Evolutionary conservation across 495 filamentous ascomycete species (phyloP).

Genomic region (Astrocystis sublimbata): DNA sequence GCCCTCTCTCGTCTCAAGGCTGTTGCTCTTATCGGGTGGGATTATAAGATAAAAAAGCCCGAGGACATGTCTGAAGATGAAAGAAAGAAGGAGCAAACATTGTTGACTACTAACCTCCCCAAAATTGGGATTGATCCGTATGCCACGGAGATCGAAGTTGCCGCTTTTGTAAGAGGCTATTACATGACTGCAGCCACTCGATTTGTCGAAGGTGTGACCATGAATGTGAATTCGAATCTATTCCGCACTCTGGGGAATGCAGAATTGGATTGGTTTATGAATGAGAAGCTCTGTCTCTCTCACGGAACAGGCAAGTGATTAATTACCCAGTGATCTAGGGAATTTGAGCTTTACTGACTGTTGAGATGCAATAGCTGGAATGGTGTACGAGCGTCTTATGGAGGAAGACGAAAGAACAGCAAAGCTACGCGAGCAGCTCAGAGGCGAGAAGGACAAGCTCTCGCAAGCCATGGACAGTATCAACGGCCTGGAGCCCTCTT

Average conservation of each 20-base stretch:
- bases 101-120: constrained; percentile 30
- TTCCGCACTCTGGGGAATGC: constrained; percentile 37
- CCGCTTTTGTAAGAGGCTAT: constrained; percentile 53
- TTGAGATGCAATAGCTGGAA: neutral
- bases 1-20: constrained; percentile 41
- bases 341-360: neutral
- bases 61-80: constrained; percentile 46
- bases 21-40: constrained; percentile 33
- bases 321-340: neutral
- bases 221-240: constrained; percentile 48
- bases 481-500: constrained; percentile 27
- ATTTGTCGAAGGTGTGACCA: constrained; percentile 51
- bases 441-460: constrained; percentile 42
- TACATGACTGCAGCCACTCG: constrained; percentile 52
- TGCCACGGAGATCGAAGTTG: constrained; percentile 48
- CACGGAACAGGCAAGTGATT: constrained; percentile 19
- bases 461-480: constrained; percentile 45
- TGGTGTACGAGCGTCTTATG: constrained; percentile 43
- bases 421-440: constrained; percentile 33
- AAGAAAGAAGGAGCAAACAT: constrained; percentile 1
- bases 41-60: constrained; percentile 14
- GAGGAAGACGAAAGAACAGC: constrained; percentile 46
- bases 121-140: constrained; percentile 48
- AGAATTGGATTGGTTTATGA: constrained; percentile 35
- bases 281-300: constrained; percentile 42